Base-by-base conservation (phyloP, 805 yeast species). In the Myxozyma neotropica region DNA sequence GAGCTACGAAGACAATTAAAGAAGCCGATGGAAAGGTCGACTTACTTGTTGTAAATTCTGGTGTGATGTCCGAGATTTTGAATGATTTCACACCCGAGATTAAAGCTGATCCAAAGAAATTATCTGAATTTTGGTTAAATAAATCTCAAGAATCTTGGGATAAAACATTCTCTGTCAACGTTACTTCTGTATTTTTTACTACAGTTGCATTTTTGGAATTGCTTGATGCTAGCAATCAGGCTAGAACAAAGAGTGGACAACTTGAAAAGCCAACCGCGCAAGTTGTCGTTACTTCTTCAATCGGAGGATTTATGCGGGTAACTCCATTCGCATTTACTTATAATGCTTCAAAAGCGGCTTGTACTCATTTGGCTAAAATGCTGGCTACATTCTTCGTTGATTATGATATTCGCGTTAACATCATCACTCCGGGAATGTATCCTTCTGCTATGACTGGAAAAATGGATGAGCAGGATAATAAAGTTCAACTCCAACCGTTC, bases 401-500 rank as follows among this genome's bases (percentile, higher is more conserved):
- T 23, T 64, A 58, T 57, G 80, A 83, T 69, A 80, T 84, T 65
- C 82, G 81, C 43, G 88, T 84, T 57, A 84, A 84, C 70, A 73
- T 81, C 17, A 71, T 84, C 66, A 83, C 85, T 7, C 88, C 89
- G 0, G 89, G 89, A 0, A 81, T 83, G 69, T 83, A 75, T 53
- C 84, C 86, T 1, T 78, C 84, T 4, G 83, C 81, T 50, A 83
- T 81, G 61, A 79, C 80, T 26, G 78, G 76, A 49, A 83, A 83
- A 68, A 79, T 80, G 2, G 58, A 48, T 26, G 44, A 71, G 19
- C 63, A 75, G 10, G 75, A 77, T 19, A 68, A 65, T 6, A 75
- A 74, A 36, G 69, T 75, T 47, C 68, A 69, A 7, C 71, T 70
- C 12, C 36, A 33, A 15, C 15, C 36, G 17, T 46, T 80, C 82